Evolutionary conservation across 345 rosid genomes (phyloP), one percentile per base, ranked within the genome.

Genomic region (Fremontodendron californicum): DNA sequence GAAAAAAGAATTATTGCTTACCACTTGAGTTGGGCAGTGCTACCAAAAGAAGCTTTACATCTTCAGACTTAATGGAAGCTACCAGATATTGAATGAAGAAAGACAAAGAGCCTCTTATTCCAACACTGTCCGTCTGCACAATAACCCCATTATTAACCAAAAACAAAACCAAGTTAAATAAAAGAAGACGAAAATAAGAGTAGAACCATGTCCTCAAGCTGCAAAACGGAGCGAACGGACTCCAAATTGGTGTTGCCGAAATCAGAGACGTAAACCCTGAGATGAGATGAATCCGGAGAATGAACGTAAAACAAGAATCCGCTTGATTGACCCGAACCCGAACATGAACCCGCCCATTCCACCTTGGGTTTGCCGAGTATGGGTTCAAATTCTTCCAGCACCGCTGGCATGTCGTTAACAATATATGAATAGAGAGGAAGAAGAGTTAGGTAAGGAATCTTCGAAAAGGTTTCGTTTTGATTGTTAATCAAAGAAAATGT

Each of bases 201-300:
- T n/a, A n/a, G n/a, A 49, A 92, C 98, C 96, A 91, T 79, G 87
- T 90, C 98, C 65, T 96, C 96, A 10, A 96, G 92, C 89, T 96
- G 89, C 77, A 70, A 74, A 76, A 88, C 73, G 31, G 96, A 89
- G 78, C 89, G 90, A 65, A 84, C 80, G 12, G 90, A 84, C 82
- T 87, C 91, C 91, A 93, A 96, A 61, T 88, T 81, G 27, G 69
- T 75, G 75, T 84, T 78, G 64, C 80, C 83, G 75, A 86, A 96
- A 86, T 96, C 96, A 7, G 98, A 88, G 23, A 87, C 91, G 33
- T 79, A 83, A 74, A 96, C 67, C 12, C 84, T 76, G 73, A 96
- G 84, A 78, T 86, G 85, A 72, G 81, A 80, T 70, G 87, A 81
- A 77, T 96, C 93, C 0, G 94, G 88, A 75, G 93, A 85, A 75